phyloP scores from a whole-genome alignment of 2,329 filamentous ascomycete species.

The Stemphylium vesicarium region DNA sequence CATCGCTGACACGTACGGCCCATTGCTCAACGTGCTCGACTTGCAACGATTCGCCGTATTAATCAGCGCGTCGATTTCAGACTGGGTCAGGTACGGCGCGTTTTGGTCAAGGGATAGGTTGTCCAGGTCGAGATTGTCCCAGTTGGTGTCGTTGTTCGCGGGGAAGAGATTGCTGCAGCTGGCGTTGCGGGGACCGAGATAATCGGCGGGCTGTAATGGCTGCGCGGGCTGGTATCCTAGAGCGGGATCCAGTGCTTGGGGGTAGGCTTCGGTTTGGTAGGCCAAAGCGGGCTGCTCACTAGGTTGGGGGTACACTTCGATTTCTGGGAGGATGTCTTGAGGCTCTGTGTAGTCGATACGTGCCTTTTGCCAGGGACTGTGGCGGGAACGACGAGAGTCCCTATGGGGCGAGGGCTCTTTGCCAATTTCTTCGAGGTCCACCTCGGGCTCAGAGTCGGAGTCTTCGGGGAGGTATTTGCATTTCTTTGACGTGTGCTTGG shows the following conservation, averaged over 20 bases:
- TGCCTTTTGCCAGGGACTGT: conserved; percentile 16
- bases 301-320: no score
- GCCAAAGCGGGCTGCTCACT: no score
- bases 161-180: conserved; percentile 8
- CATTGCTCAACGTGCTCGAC: conserved; percentile 14
- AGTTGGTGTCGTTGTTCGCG: not conserved
- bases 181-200: not conserved
- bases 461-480: not conserved
- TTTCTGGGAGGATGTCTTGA: not conserved
- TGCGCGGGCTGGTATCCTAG: not conserved
- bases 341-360: conserved; percentile 20
- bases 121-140: not conserved
- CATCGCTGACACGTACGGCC: conserved; percentile 3
- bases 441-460: not conserved
- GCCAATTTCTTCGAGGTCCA: conserved; percentile 1
- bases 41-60: conserved; percentile 8
- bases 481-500: not conserved
- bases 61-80: not conserved
- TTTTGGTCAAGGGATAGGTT: not conserved
- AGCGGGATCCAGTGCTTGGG: not conserved
- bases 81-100: not conserved
- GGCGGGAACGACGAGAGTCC: not conserved
- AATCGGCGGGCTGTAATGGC: not conserved
- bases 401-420: not conserved
- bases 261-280: no score